Evolutionary conservation across 495 filamentous ascomycete genomes (phyloP).

Genomic region (Jackrogersella minutella): DNA sequence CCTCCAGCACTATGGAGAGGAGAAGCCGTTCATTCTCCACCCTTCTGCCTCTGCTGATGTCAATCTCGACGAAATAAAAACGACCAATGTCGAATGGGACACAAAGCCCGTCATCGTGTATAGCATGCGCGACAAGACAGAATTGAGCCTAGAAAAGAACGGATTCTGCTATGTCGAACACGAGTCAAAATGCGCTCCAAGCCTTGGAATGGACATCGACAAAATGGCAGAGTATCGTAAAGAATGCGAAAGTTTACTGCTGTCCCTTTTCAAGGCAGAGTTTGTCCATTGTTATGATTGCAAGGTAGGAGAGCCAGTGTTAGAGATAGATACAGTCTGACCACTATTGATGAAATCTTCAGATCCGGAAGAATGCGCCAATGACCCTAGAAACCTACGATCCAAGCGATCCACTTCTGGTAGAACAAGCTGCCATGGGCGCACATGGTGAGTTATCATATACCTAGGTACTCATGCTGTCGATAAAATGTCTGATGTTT

Average conservation of each 20-base stretch:
- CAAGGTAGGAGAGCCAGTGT: not conserved
- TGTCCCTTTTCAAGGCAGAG: conserved; percentile 9
- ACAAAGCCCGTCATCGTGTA: conserved; percentile 5
- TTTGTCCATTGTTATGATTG: conserved; percentile 20
- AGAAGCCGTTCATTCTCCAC: conserved; percentile 19
- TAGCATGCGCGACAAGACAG: conserved; percentile 2
- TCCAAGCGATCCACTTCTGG: conserved; percentile 15
- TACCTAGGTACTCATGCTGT: not conserved
- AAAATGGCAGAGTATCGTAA: conserved; percentile 3
- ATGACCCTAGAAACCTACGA: conserved; percentile 19
- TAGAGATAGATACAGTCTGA: too few relatives aligned
- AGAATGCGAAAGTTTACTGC: conserved; percentile 7
- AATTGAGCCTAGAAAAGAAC: conserved; percentile 11
- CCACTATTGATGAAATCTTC: not conserved
- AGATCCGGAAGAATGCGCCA: conserved; percentile 20
- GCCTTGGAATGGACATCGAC: not conserved
- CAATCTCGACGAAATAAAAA: conserved; percentile 3
- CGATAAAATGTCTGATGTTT: not conserved
- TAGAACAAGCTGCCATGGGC: conserved; percentile 17
- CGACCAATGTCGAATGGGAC: conserved; percentile 22
- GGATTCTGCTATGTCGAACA: conserved; percentile 21
- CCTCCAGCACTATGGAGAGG: conserved; percentile 7
- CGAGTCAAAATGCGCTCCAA: conserved; percentile 3
- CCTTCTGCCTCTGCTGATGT: conserved; percentile 6
- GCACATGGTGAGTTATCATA: conserved; percentile 11